Conservation (phyloP, 345 rosid genomes). For the Firmiana major region DNA sequence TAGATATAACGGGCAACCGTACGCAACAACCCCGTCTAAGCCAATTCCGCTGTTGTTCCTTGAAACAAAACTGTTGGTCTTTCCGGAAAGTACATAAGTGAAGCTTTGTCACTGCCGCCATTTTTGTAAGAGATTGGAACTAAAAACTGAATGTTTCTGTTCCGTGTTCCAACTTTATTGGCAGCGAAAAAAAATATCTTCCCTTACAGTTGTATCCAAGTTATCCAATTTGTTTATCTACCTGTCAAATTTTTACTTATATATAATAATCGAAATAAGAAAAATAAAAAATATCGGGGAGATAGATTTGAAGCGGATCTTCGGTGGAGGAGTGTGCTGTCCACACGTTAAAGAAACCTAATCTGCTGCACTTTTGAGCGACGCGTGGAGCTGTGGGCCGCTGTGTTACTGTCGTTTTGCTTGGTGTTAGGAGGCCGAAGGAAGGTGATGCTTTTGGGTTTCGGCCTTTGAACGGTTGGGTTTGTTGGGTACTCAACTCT, state of each 20-base stretch:
- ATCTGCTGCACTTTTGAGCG: slow-evolving; percentile 1
- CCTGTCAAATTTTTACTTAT: neutral
- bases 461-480: neutral
- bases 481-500: neutral
- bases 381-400: slow-evolving; percentile 14
- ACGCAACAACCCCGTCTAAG: slow-evolving; percentile 27
- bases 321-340: slow-evolving; percentile 17
- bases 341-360: slow-evolving; percentile 19
- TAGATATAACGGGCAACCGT: slow-evolving; percentile 21
- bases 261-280: neutral
- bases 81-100: slow-evolving; percentile 45
- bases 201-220: neutral
- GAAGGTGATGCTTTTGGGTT: neutral
- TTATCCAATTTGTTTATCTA: neutral
- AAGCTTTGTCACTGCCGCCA: slow-evolving; percentile 55
- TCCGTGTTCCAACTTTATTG: neutral
- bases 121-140: slow-evolving; percentile 14
- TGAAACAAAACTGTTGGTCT: slow-evolving; percentile 32
- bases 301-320: neutral
- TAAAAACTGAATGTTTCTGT: neutral
- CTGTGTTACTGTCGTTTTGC: neutral
- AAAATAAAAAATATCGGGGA: neutral
- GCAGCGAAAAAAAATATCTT: neutral
- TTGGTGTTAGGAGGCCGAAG: neutral
- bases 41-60: slow-evolving; percentile 29